Base-by-base conservation (phyloP, 2,329 filamentous ascomycete species). In the Aureobasidium sp. region DNA sequence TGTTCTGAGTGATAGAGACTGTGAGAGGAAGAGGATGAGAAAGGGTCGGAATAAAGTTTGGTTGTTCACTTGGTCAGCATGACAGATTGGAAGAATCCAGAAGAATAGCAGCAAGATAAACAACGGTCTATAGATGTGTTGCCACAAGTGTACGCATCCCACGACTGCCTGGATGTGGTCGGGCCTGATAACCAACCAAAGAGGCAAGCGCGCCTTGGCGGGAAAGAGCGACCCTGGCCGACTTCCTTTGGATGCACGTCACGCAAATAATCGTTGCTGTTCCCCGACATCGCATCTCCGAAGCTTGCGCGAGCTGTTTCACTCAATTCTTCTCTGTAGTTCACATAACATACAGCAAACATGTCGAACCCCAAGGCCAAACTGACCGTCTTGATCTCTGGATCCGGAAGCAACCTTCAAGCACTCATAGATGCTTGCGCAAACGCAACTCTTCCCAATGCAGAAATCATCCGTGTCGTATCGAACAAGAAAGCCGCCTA, bases 401-500 rank as follows among this genome's bases (percentile, higher is more conserved):
- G 89, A 73, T 86, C 82, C 66, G 90, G 90, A 67, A 86, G 86
- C 42, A 93, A 93, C 72, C 84, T 92, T 25, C 88, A 93, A 78
- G 89, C 89, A 62, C 80, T 96, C 58, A 86, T 88, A 69, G 83
- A 87, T 72, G 82, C 82, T 63, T 77, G 77, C 73, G 75, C 76
- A 59, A 69, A 66, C 29, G 72, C 78, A 32, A 68, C 74, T 29
- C 77, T 84, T 21, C 21, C 21, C 44, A 75, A 79, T 66, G 76
- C 78, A 6, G 76, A 78, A 66, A 82, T 88, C 68, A 76, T 83
- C 29, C 83, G 85, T 63, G 86, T 89, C 6, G 84, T 89, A 63
- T 82, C 85, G 69, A 86, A 87, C 73, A 80, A 82, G 68, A 84
- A 84, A 71, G 78, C 81, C 63, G 87, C 85, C 32, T 86, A 82